These are phyloP conservation scores for Aspergillus eucalypticola DNA, from an alignment of 2,329 filamentous ascomycete species.

Conservation along the genomic window DNA sequence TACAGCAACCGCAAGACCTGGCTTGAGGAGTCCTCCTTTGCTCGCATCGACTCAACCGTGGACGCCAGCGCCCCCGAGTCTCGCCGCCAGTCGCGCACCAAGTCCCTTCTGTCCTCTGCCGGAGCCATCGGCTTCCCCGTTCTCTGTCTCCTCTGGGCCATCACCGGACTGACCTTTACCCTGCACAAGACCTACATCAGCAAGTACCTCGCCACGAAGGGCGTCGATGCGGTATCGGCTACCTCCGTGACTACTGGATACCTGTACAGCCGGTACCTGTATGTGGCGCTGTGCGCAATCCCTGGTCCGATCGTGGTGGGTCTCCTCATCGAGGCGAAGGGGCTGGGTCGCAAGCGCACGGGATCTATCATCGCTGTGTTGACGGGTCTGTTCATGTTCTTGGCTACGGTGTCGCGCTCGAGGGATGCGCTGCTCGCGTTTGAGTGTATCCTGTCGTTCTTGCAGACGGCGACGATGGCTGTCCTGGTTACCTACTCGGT, in stretches of 20 bases:
- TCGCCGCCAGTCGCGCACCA: background rate
- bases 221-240: conserved; percentile 13
- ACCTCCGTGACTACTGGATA: conserved; percentile 14
- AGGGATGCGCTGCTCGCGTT: conserved; percentile 15
- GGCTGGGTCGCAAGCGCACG: conserved; percentile 18
- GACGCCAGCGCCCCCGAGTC: conserved; percentile 9
- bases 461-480: conserved; percentile 16
- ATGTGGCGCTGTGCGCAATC: conserved; percentile 19
- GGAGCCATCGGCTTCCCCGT: conserved; percentile 1
- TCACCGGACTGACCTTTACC: conserved; percentile 20
- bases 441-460: conserved; percentile 19
- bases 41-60: conserved; percentile 20
- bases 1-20: conserved; percentile 20
- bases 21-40: conserved; percentile 21
- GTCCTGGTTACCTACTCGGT: conserved; percentile 22
- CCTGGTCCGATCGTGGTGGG: conserved; percentile 19
- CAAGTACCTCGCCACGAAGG: conserved; percentile 15
- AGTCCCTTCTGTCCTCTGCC: conserved; percentile 7
- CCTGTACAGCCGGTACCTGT: conserved; percentile 21
- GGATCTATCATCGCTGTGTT: conserved; percentile 18
- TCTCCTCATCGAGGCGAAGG: conserved; percentile 16
- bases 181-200: conserved; percentile 22
- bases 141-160: conserved; percentile 18
- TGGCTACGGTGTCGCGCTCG: conserved; percentile 16
- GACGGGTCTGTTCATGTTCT: conserved; percentile 21